Conservation (phyloP, 1,139 yeast genomes). For the Debaryomyces psychrophilus region DNA sequence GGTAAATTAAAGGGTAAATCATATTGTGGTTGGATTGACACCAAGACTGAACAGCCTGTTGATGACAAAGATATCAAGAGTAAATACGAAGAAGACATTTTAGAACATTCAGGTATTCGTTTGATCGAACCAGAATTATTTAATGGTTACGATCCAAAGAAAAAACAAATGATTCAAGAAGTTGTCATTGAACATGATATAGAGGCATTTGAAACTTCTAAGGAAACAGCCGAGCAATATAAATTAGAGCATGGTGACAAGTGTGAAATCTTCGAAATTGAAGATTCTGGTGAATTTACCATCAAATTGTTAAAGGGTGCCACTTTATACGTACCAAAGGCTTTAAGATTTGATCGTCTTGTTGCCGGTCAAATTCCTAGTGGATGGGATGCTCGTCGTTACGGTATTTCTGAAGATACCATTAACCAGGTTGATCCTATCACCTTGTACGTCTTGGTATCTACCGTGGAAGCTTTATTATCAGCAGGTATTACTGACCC, state of each 20-base stretch:
- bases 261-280: constrained; percentile 88
- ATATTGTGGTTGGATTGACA: constrained; percentile 96
- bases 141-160: constrained; percentile 90
- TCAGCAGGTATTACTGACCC: constrained; percentile 97
- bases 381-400: constrained; percentile 95
- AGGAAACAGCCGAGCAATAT: constrained; percentile 94
- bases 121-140: constrained; percentile 94
- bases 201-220: constrained; percentile 93
- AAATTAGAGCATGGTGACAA: constrained; percentile 91
- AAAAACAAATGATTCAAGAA: constrained; percentile 92
- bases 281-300: constrained; percentile 89
- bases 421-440: constrained; percentile 94
- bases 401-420: constrained; percentile 93
- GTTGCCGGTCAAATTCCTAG: constrained; percentile 99
- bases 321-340: constrained; percentile 88
- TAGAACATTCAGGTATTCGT: constrained; percentile 95
- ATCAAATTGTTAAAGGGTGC: constrained; percentile 94
- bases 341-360: constrained; percentile 89
- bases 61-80: constrained; percentile 92
- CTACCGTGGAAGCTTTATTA: constrained; percentile 93
- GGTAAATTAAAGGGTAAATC: constrained; percentile 88
- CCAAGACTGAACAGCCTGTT: constrained; percentile 89
- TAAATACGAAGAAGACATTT: constrained; percentile 84
- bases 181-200: constrained; percentile 94
- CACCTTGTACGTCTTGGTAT: constrained; percentile 87